These are phyloP conservation scores for Mikania micrantha DNA, from an alignment of 129 eudicot genomes.

Conservation along the genomic window DNA sequence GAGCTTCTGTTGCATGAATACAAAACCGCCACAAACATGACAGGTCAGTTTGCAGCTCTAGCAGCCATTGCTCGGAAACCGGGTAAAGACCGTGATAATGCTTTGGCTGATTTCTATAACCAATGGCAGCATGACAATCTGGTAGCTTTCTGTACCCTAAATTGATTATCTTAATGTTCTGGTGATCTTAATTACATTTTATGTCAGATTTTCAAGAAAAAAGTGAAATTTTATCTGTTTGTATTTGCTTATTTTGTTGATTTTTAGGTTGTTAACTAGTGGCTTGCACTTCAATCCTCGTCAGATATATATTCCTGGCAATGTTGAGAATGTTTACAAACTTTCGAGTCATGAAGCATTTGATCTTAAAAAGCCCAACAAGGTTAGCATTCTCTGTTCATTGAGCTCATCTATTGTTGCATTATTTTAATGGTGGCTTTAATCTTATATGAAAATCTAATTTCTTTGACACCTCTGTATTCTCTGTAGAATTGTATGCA, in stretches of 20 bases:
- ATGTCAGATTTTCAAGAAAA: not conserved
- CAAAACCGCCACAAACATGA: constrained; percentile 79
- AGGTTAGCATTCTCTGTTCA: constrained; percentile 35
- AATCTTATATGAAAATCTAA: not conserved
- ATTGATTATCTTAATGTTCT: not conserved
- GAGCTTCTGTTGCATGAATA: constrained; percentile 83
- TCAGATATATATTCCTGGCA: constrained; percentile 91
- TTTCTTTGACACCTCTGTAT: no score
- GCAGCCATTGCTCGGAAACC: constrained; percentile 83
- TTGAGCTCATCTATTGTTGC: constrained; percentile 74
- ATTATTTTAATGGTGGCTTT: not conserved
- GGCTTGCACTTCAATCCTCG: constrained; percentile 91
- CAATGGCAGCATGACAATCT: constrained; percentile 88
- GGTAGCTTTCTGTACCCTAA: constrained; percentile 32
- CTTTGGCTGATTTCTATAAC: constrained; percentile 76
- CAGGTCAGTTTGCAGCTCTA: constrained; percentile 87
- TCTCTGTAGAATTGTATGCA: no score
- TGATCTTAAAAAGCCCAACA: constrained; percentile 90
- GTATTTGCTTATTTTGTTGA: not conserved
- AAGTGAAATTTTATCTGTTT: not conserved
- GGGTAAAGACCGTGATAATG: constrained; percentile 65
- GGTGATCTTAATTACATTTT: not conserved
- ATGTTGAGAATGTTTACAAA: constrained; percentile 80
- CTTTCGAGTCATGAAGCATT: constrained; percentile 74
- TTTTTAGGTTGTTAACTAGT: constrained; percentile 71